Evolutionary conservation across 2,329 filamentous ascomycete genomes (phyloP), one percentile per base, ranked within the genome.

Genomic region (Fusarium hainanense): DNA sequence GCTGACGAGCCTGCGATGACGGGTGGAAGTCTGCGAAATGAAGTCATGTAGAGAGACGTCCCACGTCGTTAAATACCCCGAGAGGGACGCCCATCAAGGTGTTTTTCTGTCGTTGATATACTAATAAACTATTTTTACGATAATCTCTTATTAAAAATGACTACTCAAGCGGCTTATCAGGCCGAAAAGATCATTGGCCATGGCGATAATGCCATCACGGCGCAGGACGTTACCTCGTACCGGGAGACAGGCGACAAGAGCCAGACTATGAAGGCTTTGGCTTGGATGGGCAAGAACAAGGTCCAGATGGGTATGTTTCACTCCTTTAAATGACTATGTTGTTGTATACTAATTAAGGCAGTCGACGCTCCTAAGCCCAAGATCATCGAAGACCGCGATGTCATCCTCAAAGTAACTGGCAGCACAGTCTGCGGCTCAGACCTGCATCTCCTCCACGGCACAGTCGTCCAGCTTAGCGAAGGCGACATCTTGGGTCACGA

Each of bases 261-360:
- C 7, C 86, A 89, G 73, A 91, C 80, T 18, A 96, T 97, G 92
- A 91, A 93, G 78, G 94, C 93, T 0, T 81, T 97, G 16, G 87
- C 87, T 4, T 97, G 93, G 93, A 89, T 91, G 79, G 92, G 92
- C 54, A 96, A 95, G 83, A 92, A 94, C 75, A 88, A 84, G 30
- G 92, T 97, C 48, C 81, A 92, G 75, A 83, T 97, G 20, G 82
- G 86, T 89, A 78, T 61, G 79, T 21, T 27, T 32, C 8, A 21
- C 4, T 30, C 3, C 2, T 11, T 2, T 7, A n/a, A 9, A 9
- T 10, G 16, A 21, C 18, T 13, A 27, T 23, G 37, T 4, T 21
- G 6, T 6, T 3, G 23, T 12, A 12, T 25, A 43, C 54, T 64
- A 23, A 59, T 12, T 47, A 3, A 2, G 0, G 4, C 10, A 87